phyloP scores from a whole-genome alignment of 2,329 filamentous ascomycete genomes.

The Hypocrella siamensis region DNA sequence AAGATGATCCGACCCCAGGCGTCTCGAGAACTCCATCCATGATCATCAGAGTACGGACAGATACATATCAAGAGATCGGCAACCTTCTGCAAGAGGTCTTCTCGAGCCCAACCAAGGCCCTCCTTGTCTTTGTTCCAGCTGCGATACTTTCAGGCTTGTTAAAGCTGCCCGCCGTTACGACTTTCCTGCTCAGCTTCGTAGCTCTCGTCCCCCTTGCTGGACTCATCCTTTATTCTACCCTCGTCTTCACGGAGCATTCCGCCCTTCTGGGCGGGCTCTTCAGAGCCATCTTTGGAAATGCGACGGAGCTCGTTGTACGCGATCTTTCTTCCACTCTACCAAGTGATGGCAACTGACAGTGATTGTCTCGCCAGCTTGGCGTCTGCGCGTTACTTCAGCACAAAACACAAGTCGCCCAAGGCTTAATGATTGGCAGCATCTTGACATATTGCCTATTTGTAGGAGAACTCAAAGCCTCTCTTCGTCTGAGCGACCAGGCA shows the following conservation, averaged over 20 bases:
- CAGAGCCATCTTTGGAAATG: constrained; percentile 5
- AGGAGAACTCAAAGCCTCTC: too few species aligned
- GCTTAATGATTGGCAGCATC: constrained; percentile 6
- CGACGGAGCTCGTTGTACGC: constrained; percentile 5
- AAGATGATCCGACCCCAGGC: background rate
- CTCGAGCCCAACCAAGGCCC: constrained; percentile 5
- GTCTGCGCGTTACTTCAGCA: background rate
- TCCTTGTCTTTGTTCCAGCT: constrained; percentile 4
- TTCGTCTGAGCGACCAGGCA: too few species aligned
- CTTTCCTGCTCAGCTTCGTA: constrained; percentile 4
- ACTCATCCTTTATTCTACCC: constrained; percentile 4
- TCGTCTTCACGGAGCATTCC: constrained; percentile 3
- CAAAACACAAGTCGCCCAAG: constrained; percentile 3
- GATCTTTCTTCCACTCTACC: too few species aligned
- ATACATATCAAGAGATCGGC: constrained; percentile 4
- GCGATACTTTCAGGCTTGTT: constrained; percentile 2
- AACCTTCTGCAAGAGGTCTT: constrained; percentile 4
- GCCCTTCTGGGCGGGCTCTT: constrained; percentile 4
- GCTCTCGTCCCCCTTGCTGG: constrained; percentile 5
- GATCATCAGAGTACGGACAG: constrained; percentile 2
- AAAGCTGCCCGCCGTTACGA: background rate
- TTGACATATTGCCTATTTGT: constrained; percentile 5
- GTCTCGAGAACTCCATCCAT: constrained; percentile 1
- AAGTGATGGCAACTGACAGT: too few species aligned
- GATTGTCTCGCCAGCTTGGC: constrained; percentile 2